Percentiles rank a stretch among this genome's conserved stretches.
Conservation (phyloP, 495 filamentous ascomycete species). For the Niebla homalea region DNA sequence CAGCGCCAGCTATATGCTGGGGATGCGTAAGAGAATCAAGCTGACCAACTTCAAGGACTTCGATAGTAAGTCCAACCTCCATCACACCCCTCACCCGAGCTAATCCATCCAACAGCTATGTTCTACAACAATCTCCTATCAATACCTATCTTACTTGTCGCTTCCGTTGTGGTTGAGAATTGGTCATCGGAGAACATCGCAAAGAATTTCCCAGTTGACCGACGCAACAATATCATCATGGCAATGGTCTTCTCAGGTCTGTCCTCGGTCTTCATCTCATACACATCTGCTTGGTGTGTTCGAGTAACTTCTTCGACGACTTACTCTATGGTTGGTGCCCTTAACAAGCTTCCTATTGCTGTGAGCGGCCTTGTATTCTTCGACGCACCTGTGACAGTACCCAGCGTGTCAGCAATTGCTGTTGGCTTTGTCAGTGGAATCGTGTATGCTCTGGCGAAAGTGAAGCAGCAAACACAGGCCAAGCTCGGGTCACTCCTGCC, state of each 20-base stretch:
- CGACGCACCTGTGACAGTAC: conserved; percentile 84
- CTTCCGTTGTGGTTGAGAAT: conserved; percentile 75
- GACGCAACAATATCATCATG: conserved; percentile 59
- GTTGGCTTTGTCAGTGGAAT: conserved; percentile 86
- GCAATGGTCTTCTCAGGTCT: conserved; percentile 93
- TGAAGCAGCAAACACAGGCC: conserved; percentile 58
- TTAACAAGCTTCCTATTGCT: conserved; percentile 96
- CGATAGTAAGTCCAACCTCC: conserved; percentile 59
- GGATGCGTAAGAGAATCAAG: conserved; percentile 98
- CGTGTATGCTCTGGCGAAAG: conserved; percentile 84
- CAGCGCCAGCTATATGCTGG: conserved; percentile 76
- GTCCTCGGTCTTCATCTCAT: conserved; percentile 94
- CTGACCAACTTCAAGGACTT: conserved; percentile 99
- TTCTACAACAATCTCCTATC: conserved; percentile 99
- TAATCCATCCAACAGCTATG: conserved; percentile 53
- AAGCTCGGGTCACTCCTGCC: conserved; percentile 49
- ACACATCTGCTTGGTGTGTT: conserved; percentile 96
- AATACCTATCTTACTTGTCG: conserved; percentile 77
- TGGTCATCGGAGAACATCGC: conserved; percentile 78
- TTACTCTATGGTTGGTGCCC: conserved; percentile 93
- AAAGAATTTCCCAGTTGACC: conserved; percentile 72
- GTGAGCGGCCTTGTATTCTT: conserved; percentile 88
- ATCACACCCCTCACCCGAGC: neutral
- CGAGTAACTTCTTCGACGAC: conserved; percentile 92
- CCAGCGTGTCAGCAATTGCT: conserved; percentile 74